These are phyloP conservation scores for Xylaria digitata DNA, from an alignment of 2,329 filamentous ascomycete species.

Conservation along the genomic window DNA sequence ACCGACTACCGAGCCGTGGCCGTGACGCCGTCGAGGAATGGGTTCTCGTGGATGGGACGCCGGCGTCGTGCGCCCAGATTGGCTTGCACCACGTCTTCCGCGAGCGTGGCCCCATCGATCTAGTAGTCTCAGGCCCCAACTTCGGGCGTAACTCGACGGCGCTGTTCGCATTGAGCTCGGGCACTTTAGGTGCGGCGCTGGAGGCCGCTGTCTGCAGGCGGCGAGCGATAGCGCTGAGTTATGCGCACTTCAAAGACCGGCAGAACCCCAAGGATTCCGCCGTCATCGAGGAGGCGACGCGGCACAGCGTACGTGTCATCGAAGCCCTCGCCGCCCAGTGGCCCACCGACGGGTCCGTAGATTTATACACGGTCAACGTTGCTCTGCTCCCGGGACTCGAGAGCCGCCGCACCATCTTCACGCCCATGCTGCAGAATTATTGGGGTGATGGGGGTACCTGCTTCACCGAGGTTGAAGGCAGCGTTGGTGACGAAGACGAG, in stretches of 20 bases:
- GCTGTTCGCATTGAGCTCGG: conserved; percentile 80
- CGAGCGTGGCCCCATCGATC: conserved; percentile 76
- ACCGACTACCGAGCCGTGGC: conserved; percentile 53
- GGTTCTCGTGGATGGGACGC: conserved; percentile 84
- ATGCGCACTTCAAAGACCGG: conserved; percentile 82
- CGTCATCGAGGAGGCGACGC: conserved; percentile 81
- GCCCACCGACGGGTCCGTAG: conserved; percentile 72
- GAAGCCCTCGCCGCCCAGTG: conserved; percentile 83
- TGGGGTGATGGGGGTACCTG: conserved; percentile 88
- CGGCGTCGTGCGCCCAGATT: conserved; percentile 84
- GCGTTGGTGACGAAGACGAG: conserved; percentile 71
- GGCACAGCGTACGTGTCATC: conserved; percentile 79
- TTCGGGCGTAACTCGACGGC: conserved; percentile 86
- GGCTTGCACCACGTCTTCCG: conserved; percentile 83
- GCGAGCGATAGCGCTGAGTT: conserved; percentile 84
- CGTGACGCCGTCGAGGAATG: conserved; percentile 75
- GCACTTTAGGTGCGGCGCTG: conserved; percentile 80
- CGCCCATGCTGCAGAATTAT: conserved; percentile 88
- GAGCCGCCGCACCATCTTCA: conserved; percentile 79
- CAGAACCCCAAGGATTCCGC: conserved; percentile 85
- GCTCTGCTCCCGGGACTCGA: conserved; percentile 83
- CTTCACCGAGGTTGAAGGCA: conserved; percentile 82
- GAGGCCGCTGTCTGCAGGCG: conserved; percentile 79
- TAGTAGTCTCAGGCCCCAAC: conserved; percentile 84
- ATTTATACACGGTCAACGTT: conserved; percentile 93